A percentile compares a stretch with the other conserved stretches of the same genome.
phyloP scores from a whole-genome alignment of 1,139 yeast species.

The Geotrichum phurueaensis region DNA sequence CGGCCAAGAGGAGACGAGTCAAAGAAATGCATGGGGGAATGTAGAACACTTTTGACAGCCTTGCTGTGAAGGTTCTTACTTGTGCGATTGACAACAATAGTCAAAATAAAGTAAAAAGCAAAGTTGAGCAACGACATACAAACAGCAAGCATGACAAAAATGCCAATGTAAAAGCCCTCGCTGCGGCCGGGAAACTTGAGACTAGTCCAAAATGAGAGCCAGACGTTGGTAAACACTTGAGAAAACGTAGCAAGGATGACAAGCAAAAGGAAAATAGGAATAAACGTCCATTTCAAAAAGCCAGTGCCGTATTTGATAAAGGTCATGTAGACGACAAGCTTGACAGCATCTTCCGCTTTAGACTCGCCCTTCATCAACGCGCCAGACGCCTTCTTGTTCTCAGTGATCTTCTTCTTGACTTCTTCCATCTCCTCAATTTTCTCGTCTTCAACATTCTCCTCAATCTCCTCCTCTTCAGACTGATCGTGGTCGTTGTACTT shows the following conservation, averaged over 20 bases:
- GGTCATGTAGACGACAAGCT: conserved; percentile 41
- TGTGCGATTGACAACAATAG: conserved; percentile 46
- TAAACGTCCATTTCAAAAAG: conserved; percentile 36
- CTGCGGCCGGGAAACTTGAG: conserved; percentile 45
- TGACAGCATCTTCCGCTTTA: conserved; percentile 46
- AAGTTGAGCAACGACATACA: conserved; percentile 38
- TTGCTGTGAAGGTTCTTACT: conserved; percentile 33
- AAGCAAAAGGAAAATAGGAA: conserved; percentile 41
- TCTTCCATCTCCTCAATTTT: conserved; percentile 25
- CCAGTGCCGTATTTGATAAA: conserved; percentile 60
- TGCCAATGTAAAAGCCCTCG: conserved; percentile 62
- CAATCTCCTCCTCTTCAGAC: conserved; percentile 35
- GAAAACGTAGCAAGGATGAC: conserved; percentile 51
- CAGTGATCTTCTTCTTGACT: conserved; percentile 22
- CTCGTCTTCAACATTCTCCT: conserved; percentile 20
- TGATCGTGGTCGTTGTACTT: conserved; percentile 40
- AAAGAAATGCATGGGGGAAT: conserved; percentile 65
- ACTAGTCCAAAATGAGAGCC: conserved; percentile 83
- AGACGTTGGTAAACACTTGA: conserved; percentile 62
- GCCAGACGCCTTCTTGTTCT: conserved; percentile 21
- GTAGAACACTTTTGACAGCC: conserved; percentile 60
- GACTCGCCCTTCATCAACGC: conserved; percentile 45
- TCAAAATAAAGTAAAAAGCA: conserved; percentile 44
- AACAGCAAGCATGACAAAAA: conserved; percentile 51
- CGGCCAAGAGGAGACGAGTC: conserved; percentile 71